Evolutionary conservation across 2,329 filamentous ascomycete genomes (phyloP), one percentile per base, ranked within the genome.

Genomic region (Fusarium keratoplasticum): DNA sequence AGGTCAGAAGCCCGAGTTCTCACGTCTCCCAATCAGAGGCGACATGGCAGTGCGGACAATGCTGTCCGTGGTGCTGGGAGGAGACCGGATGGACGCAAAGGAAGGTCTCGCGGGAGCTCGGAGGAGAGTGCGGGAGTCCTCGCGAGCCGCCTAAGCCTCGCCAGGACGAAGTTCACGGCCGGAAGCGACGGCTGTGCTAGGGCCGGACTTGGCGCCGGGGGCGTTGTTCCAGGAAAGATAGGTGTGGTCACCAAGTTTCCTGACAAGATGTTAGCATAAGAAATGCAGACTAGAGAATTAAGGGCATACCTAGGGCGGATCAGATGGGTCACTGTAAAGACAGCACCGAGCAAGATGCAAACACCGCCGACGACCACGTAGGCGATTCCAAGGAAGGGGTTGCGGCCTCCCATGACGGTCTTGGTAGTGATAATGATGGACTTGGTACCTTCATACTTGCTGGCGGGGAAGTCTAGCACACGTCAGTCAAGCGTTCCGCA

Each of bases 191-290:
- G 84, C 87, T 16, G 85, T 82, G 65, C 81, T 79, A 29, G 85
- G 82, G 38, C 83, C 80, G 18, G 83, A 78, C 78, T 86, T 86
- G 70, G 82, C 74, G n/a, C 83, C 76, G 2, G 88, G 87, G 1
- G 84, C 85, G 67, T 90, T 90, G 82, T 98, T 98, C 96, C 96
- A 99, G 27, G 94, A 96, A 58, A 99, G 89, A 82, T 99, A 98
- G 10, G 95, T 98, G 83, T 98, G 96, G 82, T 99, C 96, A 71
- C 96, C 96, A 47, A 99, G 90, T 93, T 98, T 99, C 80, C 96
- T 96, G 76, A n/a, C 25, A 14, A 13, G 7, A 8, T 3, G 18
- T 69, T 35, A 68, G 66, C 40, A 54, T 50, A 38, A 25, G 25
- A 38, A 65, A 16, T 31, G n/a, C 9, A 4, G 2, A n/a, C 5